phyloP scores from a whole-genome alignment of 164 flowering plant genomes.

The Nymphaea thermarum region DNA sequence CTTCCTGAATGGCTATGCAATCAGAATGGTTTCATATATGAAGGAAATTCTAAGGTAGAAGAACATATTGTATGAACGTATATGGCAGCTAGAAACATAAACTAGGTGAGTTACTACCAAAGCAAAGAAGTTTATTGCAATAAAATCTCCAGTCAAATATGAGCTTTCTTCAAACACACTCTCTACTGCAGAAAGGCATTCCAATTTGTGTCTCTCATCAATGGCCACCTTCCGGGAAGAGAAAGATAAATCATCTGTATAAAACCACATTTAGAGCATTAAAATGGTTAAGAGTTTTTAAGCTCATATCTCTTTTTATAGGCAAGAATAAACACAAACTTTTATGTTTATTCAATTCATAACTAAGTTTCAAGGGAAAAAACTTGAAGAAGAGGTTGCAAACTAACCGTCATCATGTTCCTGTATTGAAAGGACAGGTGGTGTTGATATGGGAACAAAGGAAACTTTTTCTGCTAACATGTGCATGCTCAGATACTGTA shows the following conservation, averaged over 20 bases:
- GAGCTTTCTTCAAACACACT: conserved; percentile 45
- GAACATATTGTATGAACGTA: too few species aligned
- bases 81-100: not conserved
- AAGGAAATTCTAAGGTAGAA: too few species aligned
- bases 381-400: too few species aligned
- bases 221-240: conserved; percentile 28
- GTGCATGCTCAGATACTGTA: conserved; percentile 43
- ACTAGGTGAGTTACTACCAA: conserved; percentile 37
- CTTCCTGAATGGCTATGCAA: conserved; percentile 46
- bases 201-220: conserved; percentile 43
- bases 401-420: not conserved
- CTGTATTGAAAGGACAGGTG: conserved; percentile 49
- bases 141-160: conserved; percentile 51
- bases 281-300: too few species aligned
- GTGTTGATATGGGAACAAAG: conserved; percentile 50
- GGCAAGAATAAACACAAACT: too few species aligned
- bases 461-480: conserved; percentile 34
- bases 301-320: too few species aligned
- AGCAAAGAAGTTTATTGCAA: conserved; percentile 83
- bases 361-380: too few species aligned
- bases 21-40: too few species aligned
- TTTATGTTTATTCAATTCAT: too few species aligned
- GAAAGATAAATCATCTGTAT: conserved; percentile 22
- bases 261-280: conserved; percentile 18
- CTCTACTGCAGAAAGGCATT: conserved; percentile 51